Conservation (phyloP, 2,329 filamentous ascomycete genomes). For the Neonectria magnoliae region DNA sequence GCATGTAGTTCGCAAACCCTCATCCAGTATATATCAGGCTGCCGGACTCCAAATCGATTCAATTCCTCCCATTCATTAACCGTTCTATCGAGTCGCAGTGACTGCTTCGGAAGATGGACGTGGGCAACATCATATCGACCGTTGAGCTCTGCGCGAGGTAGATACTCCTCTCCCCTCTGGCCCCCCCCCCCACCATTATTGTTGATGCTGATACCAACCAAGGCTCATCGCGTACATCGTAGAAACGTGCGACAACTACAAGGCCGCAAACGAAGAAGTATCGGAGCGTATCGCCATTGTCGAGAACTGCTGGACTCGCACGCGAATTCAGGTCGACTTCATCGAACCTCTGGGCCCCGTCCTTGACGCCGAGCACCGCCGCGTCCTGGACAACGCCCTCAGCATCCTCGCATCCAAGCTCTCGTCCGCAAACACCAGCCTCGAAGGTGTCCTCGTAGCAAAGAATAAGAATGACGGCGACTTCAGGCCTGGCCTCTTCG, state of each 20-base stretch:
- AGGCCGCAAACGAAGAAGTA: slow-evolving; percentile 7
- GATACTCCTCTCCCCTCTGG: background rate
- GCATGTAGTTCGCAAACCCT: background rate
- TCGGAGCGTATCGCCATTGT: slow-evolving; percentile 6
- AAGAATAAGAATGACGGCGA: background rate
- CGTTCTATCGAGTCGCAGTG: background rate
- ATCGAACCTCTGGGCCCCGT: slow-evolving; percentile 1
- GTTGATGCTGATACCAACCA: background rate
- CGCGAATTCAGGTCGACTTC: slow-evolving; percentile 12
- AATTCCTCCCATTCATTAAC: background rate
- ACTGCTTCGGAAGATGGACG: background rate
- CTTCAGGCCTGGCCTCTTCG: slow-evolving; percentile 2
- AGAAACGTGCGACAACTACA: background rate
- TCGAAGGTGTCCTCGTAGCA: slow-evolving; percentile 7
- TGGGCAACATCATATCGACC: background rate
- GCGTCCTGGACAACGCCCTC: slow-evolving; percentile 12
- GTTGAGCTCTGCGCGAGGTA: background rate
- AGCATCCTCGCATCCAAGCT: slow-evolving; percentile 6
- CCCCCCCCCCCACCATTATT: background rate
- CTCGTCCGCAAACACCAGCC: background rate
- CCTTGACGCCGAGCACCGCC: slow-evolving; percentile 6
- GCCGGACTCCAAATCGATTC: background rate
- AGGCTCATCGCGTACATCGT: slow-evolving; percentile 6
- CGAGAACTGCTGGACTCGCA: slow-evolving; percentile 3
- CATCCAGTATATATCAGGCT: background rate